These are phyloP conservation scores for Kwoniella sp. DNA, from an alignment of 768 basidiomycete genomes.

Conservation along the genomic window DNA sequence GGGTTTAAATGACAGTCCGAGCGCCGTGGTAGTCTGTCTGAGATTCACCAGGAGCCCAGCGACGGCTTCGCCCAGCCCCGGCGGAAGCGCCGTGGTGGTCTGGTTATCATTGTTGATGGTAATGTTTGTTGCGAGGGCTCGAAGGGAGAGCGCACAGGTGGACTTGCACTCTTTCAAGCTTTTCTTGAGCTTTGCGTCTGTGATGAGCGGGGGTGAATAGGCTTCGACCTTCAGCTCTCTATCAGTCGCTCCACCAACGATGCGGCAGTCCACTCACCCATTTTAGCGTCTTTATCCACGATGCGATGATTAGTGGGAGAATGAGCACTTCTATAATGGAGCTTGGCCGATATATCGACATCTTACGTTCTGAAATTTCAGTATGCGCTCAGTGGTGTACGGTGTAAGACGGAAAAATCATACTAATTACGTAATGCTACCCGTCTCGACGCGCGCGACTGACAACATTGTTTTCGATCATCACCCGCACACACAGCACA, in stretches of 20 bases:
- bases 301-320: neutral
- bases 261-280: neutral
- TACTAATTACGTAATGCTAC: neutral
- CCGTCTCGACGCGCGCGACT: constrained; percentile 8
- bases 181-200: constrained; percentile 18
- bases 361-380: neutral
- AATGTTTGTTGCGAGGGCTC: constrained; percentile 17
- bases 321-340: too few relatives aligned
- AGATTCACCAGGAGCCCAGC: constrained; percentile 26
- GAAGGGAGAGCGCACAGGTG: constrained; percentile 7
- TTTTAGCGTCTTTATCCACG: too few relatives aligned
- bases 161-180: constrained; percentile 12
- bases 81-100: constrained; percentile 15
- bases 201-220: neutral
- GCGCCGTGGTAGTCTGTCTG: constrained; percentile 34
- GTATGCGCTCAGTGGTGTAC: too few relatives aligned
- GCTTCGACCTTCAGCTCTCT: neutral
- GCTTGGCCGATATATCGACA: too few relatives aligned
- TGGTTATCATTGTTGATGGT: constrained; percentile 1
- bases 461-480: constrained; percentile 8
- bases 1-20: constrained; percentile 44
- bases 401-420: too few relatives aligned
- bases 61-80: constrained; percentile 27
- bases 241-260: too few relatives aligned
- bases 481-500: neutral